Base-by-base conservation (phyloP, 768 basidiomycete genomes). In the Jaapia argillacea region DNA sequence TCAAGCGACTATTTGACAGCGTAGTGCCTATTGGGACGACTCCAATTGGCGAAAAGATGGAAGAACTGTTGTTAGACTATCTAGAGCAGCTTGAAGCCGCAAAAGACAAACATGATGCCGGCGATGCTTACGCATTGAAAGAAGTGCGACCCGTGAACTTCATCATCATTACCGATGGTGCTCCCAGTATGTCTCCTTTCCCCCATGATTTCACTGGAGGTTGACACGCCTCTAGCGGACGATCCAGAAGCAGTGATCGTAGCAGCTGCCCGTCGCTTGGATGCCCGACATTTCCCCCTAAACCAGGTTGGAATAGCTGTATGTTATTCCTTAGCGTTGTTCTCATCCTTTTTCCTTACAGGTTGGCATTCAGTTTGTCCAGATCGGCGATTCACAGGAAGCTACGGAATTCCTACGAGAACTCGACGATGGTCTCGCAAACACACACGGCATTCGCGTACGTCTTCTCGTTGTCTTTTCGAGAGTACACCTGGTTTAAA, bases 311-410 rank as follows among this genome's bases (percentile, higher is more conserved):
- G 48, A 21, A 14, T 27, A n/a, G 20, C 33, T 25, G 13, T 16
- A 38, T 28, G 14, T 28, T 10, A 14, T 20, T 24, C n/a, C 22
- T 24, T 40, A n/a, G n/a, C n/a, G n/a, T n/a, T 6, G 6, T 24
- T 24, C 22, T 14, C n/a, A 4, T 14, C n/a, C 6, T 40, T 16
- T n/a, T 18, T 40, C 7, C 10, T 38, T 10, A 38, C 54, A 83
- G 72, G 64, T 83, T 14, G 79, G 81, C 0, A 71, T 84, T 22
- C 81, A 83, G 49, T 82, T 87, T 41, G 71, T 87, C 1, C 85
- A 86, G 57, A 74, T 87, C 26, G 84, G 84, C 4, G 56, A 72
- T 48, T 58, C 54, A 51, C 55, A 45, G 26, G 50, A 41, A 36
- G 64, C 77, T 36, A 50, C 66, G 2, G 61, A 59, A 51, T 81